A percentile compares a stretch with the other conserved stretches of the same genome.
Conservation (phyloP, 306 rosid genomes). For the Acmispon strigosus region DNA sequence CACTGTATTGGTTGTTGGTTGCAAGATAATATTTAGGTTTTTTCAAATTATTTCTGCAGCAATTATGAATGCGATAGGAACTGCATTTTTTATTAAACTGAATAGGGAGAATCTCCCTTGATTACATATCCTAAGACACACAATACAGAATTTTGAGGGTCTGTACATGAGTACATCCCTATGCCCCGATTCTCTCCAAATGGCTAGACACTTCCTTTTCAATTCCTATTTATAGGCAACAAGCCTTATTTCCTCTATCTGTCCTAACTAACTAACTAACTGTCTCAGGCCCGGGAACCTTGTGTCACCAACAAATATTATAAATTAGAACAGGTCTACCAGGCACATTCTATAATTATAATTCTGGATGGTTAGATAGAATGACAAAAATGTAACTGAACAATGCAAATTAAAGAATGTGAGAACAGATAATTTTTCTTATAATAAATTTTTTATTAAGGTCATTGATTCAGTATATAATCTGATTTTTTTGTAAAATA, state of each 20-base stretch:
- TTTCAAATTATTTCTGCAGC: not conserved
- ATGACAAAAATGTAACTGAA: not conserved
- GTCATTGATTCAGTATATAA: not conserved
- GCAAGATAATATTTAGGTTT: conserved; percentile 1
- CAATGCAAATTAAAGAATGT: not conserved
- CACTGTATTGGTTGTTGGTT: conserved; percentile 3
- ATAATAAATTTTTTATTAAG: not conserved
- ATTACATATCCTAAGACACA: too few species aligned
- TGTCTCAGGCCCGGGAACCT: too few species aligned
- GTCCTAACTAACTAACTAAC: too few species aligned
- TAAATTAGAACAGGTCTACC: not conserved
- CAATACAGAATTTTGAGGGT: too few species aligned
- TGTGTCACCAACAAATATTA: not conserved
- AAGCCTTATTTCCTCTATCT: too few species aligned
- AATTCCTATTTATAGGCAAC: too few species aligned
- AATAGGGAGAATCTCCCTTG: too few species aligned
- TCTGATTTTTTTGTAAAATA: not conserved
- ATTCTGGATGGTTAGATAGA: not conserved
- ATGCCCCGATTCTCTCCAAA: too few species aligned
- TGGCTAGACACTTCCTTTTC: too few species aligned
- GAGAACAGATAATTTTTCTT: not conserved
- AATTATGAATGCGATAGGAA: not conserved
- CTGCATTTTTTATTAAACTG: not conserved
- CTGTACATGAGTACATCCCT: too few species aligned
- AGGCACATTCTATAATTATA: not conserved